Conservation (phyloP, 2,329 filamentous ascomycete species). For the Paraconiothyrium sp. region DNA sequence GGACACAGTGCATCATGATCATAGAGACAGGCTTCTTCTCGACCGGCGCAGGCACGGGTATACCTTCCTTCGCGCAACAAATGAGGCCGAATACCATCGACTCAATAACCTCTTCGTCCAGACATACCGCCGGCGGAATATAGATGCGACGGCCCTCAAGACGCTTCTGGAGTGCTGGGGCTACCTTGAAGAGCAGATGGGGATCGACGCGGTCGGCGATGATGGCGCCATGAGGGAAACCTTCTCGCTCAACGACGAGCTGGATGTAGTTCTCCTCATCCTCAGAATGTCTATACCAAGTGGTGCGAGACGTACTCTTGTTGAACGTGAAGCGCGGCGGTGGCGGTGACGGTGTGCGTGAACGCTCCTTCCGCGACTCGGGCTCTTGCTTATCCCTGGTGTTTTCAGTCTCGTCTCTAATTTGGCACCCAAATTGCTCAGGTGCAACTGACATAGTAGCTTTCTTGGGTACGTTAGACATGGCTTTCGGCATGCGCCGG, state of each 20-base stretch:
- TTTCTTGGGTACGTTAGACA: not conserved
- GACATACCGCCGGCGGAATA: constrained; percentile 2
- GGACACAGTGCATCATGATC: constrained; percentile 21
- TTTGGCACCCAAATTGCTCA: not conserved
- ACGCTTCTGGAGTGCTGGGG: constrained; percentile 9
- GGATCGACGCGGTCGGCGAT: constrained; percentile 16
- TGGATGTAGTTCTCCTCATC: constrained; percentile 11
- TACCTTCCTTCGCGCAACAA: constrained; percentile 11
- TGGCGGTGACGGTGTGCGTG: not conserved
- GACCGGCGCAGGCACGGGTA: not conserved
- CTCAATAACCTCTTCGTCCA: constrained; percentile 16
- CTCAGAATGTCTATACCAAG: constrained; percentile 10
- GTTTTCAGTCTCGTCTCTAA: no score
- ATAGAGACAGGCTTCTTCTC: not conserved
- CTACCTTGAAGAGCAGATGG: constrained; percentile 9
- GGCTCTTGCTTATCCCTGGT: not conserved
- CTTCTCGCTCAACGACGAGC: constrained; percentile 14
- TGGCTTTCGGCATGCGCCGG: not conserved
- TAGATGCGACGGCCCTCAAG: constrained; percentile 11
- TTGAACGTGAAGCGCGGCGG: constrained; percentile 13
- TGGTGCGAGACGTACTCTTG: not conserved
- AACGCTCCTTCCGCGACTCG: not conserved
- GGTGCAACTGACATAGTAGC: not conserved
- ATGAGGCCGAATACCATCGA: constrained; percentile 12
- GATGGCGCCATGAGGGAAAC: constrained; percentile 16